These are phyloP conservation scores for Pythium utonaiense DNA, from an alignment of 352 stramenopile genomes.

Conservation along the genomic window DNA sequence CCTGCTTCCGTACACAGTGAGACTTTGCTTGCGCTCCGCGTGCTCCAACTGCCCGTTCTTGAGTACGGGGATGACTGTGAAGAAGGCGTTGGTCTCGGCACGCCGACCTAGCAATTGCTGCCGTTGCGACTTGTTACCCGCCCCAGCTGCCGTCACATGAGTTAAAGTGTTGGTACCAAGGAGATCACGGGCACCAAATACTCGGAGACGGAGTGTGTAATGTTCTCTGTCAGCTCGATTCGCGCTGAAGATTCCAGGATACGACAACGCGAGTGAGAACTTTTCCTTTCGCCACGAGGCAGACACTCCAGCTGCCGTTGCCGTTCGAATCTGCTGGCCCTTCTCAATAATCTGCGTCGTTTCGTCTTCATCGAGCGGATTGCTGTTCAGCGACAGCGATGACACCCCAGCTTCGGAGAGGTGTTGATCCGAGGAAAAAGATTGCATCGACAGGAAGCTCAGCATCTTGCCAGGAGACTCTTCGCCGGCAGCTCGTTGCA, in stretches of 20 bases:
- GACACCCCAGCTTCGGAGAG: slow-evolving; percentile 14
- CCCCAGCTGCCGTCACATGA: not conserved
- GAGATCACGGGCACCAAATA: slow-evolving; percentile 41
- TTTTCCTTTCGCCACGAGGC: slow-evolving; percentile 59
- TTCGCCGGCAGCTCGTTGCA: slow-evolving; percentile 31
- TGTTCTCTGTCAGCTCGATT: slow-evolving; percentile 25
- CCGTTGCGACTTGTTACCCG: slow-evolving; percentile 5
- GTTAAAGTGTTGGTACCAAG: slow-evolving; percentile 17
- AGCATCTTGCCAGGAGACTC: slow-evolving; percentile 42
- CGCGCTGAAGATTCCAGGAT: slow-evolving; percentile 60
- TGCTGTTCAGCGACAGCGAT: slow-evolving; percentile 5
- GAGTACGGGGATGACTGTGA: slow-evolving; percentile 61
- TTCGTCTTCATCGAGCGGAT: slow-evolving; percentile 40
- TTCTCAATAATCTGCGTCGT: slow-evolving; percentile 41
- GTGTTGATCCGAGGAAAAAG: slow-evolving; percentile 41
- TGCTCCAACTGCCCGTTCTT: slow-evolving; percentile 37
- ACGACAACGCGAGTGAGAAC: slow-evolving; percentile 58
- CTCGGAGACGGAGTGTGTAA: slow-evolving; percentile 43
- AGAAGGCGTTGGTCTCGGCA: slow-evolving; percentile 48
- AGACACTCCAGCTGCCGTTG: slow-evolving; percentile 27
- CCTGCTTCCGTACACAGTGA: slow-evolving; percentile 62
- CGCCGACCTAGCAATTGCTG: slow-evolving; percentile 12
- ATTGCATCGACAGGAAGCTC: slow-evolving; percentile 54
- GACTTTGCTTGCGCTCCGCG: slow-evolving; percentile 45
- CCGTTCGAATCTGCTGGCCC: slow-evolving; percentile 39